Conservation (phyloP, 78 protist genomes). For the Polysphondylium violaceum region DNA sequence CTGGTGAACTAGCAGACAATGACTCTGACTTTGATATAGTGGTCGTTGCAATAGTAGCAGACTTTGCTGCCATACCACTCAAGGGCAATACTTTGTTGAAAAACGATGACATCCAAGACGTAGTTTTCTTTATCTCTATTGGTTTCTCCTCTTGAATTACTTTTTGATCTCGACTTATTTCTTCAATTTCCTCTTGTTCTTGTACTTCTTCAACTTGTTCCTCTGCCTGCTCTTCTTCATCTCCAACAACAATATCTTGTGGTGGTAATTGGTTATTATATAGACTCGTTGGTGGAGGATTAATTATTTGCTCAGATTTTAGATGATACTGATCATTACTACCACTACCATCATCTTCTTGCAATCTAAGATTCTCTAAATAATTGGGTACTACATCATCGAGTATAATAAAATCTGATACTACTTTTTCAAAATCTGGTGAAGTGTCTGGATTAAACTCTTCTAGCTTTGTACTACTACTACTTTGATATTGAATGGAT, state of each 20-base stretch:
- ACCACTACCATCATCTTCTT: neutral
- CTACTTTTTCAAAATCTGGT: constrained; percentile 54
- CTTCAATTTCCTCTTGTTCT: neutral
- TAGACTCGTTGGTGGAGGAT: no score
- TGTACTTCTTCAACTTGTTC: neutral
- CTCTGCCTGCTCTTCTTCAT: neutral
- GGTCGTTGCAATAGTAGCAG: neutral
- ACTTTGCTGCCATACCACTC: neutral
- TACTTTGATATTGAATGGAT: neutral
- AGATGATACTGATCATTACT: neutral
- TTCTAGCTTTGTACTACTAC: neutral
- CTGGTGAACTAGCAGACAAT: neutral
- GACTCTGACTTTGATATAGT: neutral
- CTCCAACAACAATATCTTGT: neutral
- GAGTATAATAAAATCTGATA: constrained; percentile 43
- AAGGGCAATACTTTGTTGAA: constrained; percentile 15
- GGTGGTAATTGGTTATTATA: neutral
- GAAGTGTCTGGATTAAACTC: constrained; percentile 23
- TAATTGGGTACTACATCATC: constrained; percentile 1
- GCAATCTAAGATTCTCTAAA: neutral
- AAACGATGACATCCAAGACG: constrained; percentile 11
- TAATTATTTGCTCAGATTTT: no score
- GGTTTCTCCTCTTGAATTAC: neutral
- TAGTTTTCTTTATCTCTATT: constrained; percentile 24
- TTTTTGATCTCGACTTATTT: neutral